phyloP scores from a whole-genome alignment of 805 yeast genomes.

The Metschnikowia lunata region DNA sequence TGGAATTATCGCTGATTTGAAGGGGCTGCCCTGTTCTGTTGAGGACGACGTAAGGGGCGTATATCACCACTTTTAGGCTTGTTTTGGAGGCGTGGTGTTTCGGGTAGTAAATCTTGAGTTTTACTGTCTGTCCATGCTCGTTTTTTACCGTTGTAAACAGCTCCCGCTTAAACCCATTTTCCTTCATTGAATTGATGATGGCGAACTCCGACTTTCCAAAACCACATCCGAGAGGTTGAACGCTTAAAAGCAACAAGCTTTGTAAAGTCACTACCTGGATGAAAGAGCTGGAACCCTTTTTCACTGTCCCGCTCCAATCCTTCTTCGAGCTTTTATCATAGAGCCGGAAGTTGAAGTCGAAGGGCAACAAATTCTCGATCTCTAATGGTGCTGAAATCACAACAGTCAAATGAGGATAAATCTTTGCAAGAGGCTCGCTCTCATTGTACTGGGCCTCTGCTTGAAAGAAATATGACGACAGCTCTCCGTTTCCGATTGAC shows the following conservation, averaged over 20 bases:
- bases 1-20: conserved; percentile 51
- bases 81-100: conserved; percentile 47
- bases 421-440: conserved; percentile 64
- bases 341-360: conserved; percentile 67
- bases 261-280: conserved; percentile 77
- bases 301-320: conserved; percentile 61
- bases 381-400: conserved; percentile 81
- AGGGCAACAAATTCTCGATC: conserved; percentile 80
- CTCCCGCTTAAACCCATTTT: conserved; percentile 56
- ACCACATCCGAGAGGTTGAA: conserved; percentile 59
- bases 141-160: conserved; percentile 46
- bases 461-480: conserved; percentile 60
- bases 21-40: conserved; percentile 74
- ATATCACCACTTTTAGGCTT: conserved; percentile 65
- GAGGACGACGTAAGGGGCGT: conserved; percentile 77
- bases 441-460: conserved; percentile 61
- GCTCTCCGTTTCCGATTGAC: conserved; percentile 33
- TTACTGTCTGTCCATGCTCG: conserved; percentile 63
- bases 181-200: conserved; percentile 57
- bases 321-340: conserved; percentile 68
- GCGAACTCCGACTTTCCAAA: conserved; percentile 69
- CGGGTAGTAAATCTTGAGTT: conserved; percentile 60
- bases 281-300: conserved; percentile 62
- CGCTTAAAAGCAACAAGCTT: conserved; percentile 66
- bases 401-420: conserved; percentile 82